Evolutionary conservation across 23 red algal species (phyloP).

Genomic region (Agarophyton chilense): DNA sequence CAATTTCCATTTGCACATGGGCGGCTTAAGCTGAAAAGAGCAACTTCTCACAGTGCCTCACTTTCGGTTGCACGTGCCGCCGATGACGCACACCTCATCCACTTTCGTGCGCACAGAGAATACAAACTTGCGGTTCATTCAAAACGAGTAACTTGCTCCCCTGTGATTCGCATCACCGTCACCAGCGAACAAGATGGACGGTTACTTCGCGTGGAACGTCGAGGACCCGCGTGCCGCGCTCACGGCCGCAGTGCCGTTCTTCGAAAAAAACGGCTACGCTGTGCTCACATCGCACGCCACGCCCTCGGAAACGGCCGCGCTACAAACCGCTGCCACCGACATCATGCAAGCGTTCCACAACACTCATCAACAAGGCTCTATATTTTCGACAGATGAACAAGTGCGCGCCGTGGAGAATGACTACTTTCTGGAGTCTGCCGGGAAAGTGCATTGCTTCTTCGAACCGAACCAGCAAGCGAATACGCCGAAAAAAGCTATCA

Average conservation of each 20-base stretch:
- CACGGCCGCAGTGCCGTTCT: neutral
- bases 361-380: neutral
- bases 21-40: too few species aligned
- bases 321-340: neutral
- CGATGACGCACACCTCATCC: too few species aligned
- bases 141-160: too few species aligned
- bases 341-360: constrained; percentile 24
- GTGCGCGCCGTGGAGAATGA: neutral
- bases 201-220: constrained; percentile 40
- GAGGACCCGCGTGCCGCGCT: neutral
- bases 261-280: constrained; percentile 41
- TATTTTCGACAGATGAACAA: constrained; percentile 46
- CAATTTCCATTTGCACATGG: too few species aligned
- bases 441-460: constrained; percentile 32
- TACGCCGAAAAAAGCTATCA: constrained; percentile 22
- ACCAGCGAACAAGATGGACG: neutral
- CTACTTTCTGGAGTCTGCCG: constrained; percentile 53
- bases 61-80: too few species aligned
- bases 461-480: constrained; percentile 8
- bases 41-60: too few species aligned
- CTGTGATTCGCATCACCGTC: too few species aligned
- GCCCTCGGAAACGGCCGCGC: neutral
- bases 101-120: too few species aligned
- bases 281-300: constrained; percentile 22
- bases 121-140: too few species aligned